Percentiles rank a stretch among this genome's conserved stretches.
These are phyloP conservation scores for Parsonsia alboflavescens DNA, from an alignment of 257 asterid genomes.

Conservation along the genomic window DNA sequence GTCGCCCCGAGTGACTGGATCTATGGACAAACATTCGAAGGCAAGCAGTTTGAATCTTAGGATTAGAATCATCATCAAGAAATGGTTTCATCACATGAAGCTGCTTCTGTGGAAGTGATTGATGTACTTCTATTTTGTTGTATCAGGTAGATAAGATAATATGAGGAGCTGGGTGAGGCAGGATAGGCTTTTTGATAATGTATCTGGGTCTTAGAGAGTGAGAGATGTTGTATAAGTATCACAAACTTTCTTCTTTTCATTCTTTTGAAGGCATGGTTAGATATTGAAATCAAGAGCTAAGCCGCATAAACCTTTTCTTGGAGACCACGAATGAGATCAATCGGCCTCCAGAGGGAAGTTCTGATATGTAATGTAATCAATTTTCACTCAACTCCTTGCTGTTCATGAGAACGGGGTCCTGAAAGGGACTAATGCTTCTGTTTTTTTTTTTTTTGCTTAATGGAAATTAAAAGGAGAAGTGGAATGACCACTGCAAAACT, in stretches of 20 bases:
- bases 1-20: constrained; percentile 53
- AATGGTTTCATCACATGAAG: not conserved
- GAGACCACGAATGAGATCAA: not conserved
- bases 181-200: not conserved
- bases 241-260: constrained; percentile 3
- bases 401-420: no score
- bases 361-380: not conserved
- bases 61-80: not conserved
- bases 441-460: no score
- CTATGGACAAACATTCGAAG: constrained; percentile 58
- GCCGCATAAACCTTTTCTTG: not conserved
- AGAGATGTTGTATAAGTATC: constrained; percentile 1
- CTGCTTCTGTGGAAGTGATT: not conserved
- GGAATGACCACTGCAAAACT: not conserved
- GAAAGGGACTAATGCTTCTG: not conserved
- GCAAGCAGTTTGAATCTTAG: constrained; percentile 51
- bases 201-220: not conserved
- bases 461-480: not conserved
- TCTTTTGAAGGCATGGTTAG: not conserved
- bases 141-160: constrained; percentile 8
- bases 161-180: not conserved
- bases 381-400: not conserved
- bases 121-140: not conserved
- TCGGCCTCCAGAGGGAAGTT: not conserved
- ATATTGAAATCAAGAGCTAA: constrained; percentile 5